A percentile compares a stretch with the other conserved stretches of the same genome.
Conservation (phyloP, 176 grass and related monocot species). For the Triticum urartu region DNA sequence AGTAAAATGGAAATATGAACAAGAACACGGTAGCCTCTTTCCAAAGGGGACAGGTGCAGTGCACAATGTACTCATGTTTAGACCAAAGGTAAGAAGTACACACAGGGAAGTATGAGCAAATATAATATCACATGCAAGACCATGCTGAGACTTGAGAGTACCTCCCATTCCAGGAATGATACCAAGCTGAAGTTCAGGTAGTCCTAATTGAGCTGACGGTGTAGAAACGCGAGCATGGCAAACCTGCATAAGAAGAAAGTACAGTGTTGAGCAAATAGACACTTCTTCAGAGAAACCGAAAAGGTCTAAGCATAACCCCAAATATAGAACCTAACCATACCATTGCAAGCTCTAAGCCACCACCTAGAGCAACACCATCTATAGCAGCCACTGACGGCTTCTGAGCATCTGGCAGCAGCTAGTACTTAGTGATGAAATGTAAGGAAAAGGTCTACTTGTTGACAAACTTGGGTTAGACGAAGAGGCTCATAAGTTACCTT, state of each 20-base stretch:
- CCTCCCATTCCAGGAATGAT: constrained; percentile 95
- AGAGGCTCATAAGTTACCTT: constrained; percentile 46
- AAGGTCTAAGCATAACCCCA: neutral
- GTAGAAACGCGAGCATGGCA: constrained; percentile 77
- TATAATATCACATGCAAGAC: neutral
- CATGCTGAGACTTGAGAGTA: constrained; percentile 30
- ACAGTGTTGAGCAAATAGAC: constrained; percentile 17
- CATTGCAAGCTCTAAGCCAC: constrained; percentile 88
- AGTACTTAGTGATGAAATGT: constrained; percentile 1
- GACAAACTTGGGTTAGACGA: neutral
- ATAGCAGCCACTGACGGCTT: constrained; percentile 88
- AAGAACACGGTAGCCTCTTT: neutral
- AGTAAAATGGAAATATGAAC: neutral
- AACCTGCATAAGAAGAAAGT: constrained; percentile 45
- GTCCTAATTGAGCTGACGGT: constrained; percentile 66
- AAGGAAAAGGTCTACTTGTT: neutral
- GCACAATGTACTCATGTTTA: neutral
- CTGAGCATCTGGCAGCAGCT: constrained; percentile 53
- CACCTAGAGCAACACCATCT: constrained; percentile 83
- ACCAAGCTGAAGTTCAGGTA: constrained; percentile 86
- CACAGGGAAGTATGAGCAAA: neutral
- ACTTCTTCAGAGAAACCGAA: neutral
- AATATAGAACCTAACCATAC: constrained; percentile 39
- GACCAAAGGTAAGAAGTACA: neutral
- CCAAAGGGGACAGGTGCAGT: neutral